Base-by-base conservation (phyloP, 2,329 filamentous ascomycete species). In the Rutstroemia sydowiana region DNA sequence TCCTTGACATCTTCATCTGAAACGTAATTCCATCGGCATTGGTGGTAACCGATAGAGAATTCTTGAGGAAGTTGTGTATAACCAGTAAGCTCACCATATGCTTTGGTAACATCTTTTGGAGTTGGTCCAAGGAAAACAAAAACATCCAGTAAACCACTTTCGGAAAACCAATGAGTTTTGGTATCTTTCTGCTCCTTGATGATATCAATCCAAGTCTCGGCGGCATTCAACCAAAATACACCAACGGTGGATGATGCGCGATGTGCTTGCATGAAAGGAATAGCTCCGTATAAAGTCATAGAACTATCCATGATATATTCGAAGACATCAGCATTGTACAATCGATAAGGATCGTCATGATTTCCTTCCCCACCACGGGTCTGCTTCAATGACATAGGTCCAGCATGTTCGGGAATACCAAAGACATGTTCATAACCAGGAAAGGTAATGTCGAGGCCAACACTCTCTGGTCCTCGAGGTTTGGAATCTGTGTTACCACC, bases 1-100 rank as follows among this genome's bases (percentile, higher is more conserved):
- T 97, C 91, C 69, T 88, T 95, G 53, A 98, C 91, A 70, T 98
- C 93, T 58, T 96, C 90, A 63, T 96, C 92, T 1, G 89, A 95
- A 52, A 96, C 85, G 67, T 98, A 98, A 72, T 98, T 98, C 93
- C 93, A 98, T 62, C 93, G 87, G 69, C 93, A 97, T 69, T 98
- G 93, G 66, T 98, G 93, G 70, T 97, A 96, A 11, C 82, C 93
- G 59, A 98, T 82, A 2, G 92, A 79, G 63, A 96, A 96, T 57
- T 93, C 86, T 64, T 95, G 90, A 1, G 93, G 93, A 69, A 98
- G 80, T 55, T 91, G 85, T 28, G 90, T 93, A 64, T 84, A 92
- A 23, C 93, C 93, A 8, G 93, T 98, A 42, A 98, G 80, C 67
- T 95, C 88, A 56, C 85, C 84, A 67, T 95, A 98, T 28, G 79